These are phyloP conservation scores for Coemansia javaensis DNA, from an alignment of 192 early-diverging fungal genomes.

Conservation along the genomic window DNA sequence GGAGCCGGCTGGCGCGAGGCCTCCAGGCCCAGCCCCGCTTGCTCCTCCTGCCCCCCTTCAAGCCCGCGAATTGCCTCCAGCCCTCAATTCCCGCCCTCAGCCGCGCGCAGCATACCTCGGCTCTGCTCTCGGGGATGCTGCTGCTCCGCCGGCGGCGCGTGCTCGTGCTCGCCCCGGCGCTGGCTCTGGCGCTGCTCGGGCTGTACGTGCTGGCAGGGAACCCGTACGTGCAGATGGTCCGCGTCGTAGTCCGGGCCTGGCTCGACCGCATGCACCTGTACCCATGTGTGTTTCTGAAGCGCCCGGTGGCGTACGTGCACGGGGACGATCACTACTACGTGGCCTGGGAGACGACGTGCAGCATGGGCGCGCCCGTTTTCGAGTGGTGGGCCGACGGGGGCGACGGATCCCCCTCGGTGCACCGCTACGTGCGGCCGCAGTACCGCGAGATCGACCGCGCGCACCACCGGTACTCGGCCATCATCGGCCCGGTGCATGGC, in stretches of 20 bases:
- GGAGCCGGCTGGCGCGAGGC: too few species aligned
- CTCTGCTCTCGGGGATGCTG: conserved; percentile 4
- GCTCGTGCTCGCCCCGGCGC: conserved; percentile 13
- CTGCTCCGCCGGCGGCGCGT: conserved; percentile 23
- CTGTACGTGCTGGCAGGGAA: conserved; percentile 6
- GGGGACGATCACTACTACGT: conserved; percentile 39
- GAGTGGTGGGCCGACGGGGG: conserved; percentile 32
- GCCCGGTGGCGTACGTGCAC: conserved; percentile 37
- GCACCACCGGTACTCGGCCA: conserved; percentile 35
- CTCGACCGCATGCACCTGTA: conserved; percentile 17
- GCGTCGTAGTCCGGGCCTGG: conserved; percentile 12
- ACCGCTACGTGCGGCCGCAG: conserved; percentile 15
- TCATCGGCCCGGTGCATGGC: conserved; percentile 26
- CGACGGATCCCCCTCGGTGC: neutral
- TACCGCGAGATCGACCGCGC: conserved; percentile 20
- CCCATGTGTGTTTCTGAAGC: conserved; percentile 29
- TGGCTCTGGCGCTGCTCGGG: conserved; percentile 2
- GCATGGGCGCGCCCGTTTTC: conserved; percentile 8
- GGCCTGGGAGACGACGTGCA: conserved; percentile 46
- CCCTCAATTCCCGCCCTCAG: too few species aligned
- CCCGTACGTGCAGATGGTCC: conserved; percentile 13
- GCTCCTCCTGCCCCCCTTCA: too few species aligned
- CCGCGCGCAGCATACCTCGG: neutral
- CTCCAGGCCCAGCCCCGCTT: too few species aligned
- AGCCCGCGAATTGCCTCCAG: too few species aligned